A percentile compares a stretch with the other conserved stretches of the same genome.
phyloP scores from a whole-genome alignment of 305 asterid species.

The Fraxinus baroniana region DNA sequence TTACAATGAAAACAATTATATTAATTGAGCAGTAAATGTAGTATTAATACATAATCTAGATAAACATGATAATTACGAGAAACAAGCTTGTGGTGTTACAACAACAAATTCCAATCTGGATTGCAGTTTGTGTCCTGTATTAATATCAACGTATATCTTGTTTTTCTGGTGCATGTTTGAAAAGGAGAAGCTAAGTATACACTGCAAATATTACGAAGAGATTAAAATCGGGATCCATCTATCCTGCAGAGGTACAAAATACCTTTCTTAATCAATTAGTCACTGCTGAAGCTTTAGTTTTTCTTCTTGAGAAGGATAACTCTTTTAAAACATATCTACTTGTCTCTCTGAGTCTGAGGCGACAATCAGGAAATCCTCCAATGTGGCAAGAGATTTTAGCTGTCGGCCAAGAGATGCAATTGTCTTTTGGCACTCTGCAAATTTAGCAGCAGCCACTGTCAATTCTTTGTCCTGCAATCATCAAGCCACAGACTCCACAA shows the following conservation, averaged over 20 bases:
- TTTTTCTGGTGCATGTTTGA: neutral
- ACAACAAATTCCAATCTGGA: neutral
- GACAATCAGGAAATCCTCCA: slow-evolving; percentile 57
- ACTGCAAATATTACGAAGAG: neutral
- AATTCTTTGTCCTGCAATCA: slow-evolving; percentile 63
- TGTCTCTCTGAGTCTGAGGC: slow-evolving; percentile 44
- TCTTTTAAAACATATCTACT: slow-evolving; percentile 9
- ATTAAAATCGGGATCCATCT: too few relatives aligned
- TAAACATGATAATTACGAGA: too few relatives aligned
- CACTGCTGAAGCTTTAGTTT: neutral
- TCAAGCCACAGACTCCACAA: neutral
- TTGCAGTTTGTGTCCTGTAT: neutral
- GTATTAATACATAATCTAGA: too few relatives aligned
- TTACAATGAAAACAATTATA: too few relatives aligned
- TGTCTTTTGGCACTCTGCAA: slow-evolving; percentile 77
- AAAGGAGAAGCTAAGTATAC: neutral
- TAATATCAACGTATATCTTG: neutral
- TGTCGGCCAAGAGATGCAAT: slow-evolving; percentile 77
- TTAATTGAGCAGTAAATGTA: too few relatives aligned
- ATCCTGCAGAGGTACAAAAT: neutral
- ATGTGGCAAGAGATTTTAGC: slow-evolving; percentile 66
- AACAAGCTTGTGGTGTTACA: too few relatives aligned
- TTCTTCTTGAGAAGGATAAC: neutral
- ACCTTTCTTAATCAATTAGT: neutral
- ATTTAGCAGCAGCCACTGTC: slow-evolving; percentile 67